Evolutionary conservation across 768 basidiomycete species (phyloP), one percentile per base, ranked within the genome.

Genomic region (Rhodotorula paludigena): DNA sequence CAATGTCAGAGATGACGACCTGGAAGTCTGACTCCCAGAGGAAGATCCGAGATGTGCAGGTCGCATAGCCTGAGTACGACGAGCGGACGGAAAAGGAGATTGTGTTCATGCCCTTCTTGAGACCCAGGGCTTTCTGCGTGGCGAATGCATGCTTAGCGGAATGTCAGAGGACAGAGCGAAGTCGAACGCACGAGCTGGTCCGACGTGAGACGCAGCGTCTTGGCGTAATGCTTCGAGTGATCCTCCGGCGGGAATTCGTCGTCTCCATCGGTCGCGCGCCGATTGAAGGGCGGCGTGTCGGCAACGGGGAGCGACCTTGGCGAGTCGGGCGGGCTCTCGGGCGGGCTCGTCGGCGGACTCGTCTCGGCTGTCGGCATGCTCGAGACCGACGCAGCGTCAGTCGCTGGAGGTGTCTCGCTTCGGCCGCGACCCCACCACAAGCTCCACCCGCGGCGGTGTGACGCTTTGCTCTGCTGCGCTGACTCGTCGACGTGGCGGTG

Each of bases 1-100:
- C 96, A 68, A 99, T 98, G 76, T 99, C 96, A 48, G 92, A 96
- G 47, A 99, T 86, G 33, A 99, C 89, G 30, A 99, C 85, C 5
- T 84, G 83, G 75, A 96, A 92, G 5, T 86, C 86, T n/a, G 86
- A 84, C 64, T 97, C 90, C 93, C 92, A 98, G 32, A 98, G 82
- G 73, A 99, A 99, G 68, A 99, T 89, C 9, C 92, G 84, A 28
- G 96, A 90, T 4, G 92, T 87, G 66, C 92, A 94, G 6, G 88
- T 90, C 3, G 89, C 84, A 2, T 82, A 83, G 9, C 90, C 89
- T 5, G 81, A 81, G 65, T 80, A 82, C 2, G 89, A 86, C 6
- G 88, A 84, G 20, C 90, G 89, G 47, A 97, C 84, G 1, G 92
- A 93, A 77, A 98, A 99, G 0, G 92, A 92, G 69, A 98, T 88